Conservation (phyloP, 164 flowering plant species). For the Sextonia rubra region DNA sequence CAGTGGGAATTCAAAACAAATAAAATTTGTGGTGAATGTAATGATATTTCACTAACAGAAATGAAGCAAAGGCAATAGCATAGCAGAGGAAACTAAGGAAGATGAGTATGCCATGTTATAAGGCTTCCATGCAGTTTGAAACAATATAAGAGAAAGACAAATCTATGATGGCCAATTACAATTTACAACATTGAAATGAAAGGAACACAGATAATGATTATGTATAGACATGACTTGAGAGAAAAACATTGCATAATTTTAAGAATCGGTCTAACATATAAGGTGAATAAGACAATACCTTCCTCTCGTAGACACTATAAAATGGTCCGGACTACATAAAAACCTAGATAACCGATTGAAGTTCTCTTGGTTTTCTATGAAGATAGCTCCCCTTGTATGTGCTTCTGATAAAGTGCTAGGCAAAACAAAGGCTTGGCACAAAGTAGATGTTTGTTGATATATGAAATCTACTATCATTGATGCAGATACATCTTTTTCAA, state of each 20-base stretch:
- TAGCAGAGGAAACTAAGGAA: neutral
- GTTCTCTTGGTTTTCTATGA: conserved; percentile 24
- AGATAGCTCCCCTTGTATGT: conserved; percentile 36
- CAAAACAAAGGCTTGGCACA: conserved; percentile 29
- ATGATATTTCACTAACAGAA: too few relatives aligned
- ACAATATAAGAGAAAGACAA: neutral
- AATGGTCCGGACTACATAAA: conserved; percentile 31
- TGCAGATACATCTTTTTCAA: conserved; percentile 42
- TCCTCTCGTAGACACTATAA: conserved; percentile 44
- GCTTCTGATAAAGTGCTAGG: conserved; percentile 32
- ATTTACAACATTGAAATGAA: neutral
- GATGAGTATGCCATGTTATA: neutral
- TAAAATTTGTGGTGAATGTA: too few relatives aligned
- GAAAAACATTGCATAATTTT: neutral
- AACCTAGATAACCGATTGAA: conserved; percentile 31
- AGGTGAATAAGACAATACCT: conserved; percentile 24
- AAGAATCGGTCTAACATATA: neutral
- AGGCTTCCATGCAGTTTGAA: neutral
- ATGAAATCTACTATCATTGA: conserved; percentile 35
- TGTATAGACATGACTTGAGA: neutral
- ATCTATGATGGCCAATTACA: neutral
- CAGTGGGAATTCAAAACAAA: too few relatives aligned
- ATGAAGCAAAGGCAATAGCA: too few relatives aligned
- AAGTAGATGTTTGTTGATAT: conserved; percentile 20
- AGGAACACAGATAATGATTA: neutral